Percentiles rank a stretch among this genome's conserved stretches.
These are phyloP conservation scores for Sporormia fimetaria DNA, from an alignment of 495 filamentous ascomycete genomes.

Conservation along the genomic window DNA sequence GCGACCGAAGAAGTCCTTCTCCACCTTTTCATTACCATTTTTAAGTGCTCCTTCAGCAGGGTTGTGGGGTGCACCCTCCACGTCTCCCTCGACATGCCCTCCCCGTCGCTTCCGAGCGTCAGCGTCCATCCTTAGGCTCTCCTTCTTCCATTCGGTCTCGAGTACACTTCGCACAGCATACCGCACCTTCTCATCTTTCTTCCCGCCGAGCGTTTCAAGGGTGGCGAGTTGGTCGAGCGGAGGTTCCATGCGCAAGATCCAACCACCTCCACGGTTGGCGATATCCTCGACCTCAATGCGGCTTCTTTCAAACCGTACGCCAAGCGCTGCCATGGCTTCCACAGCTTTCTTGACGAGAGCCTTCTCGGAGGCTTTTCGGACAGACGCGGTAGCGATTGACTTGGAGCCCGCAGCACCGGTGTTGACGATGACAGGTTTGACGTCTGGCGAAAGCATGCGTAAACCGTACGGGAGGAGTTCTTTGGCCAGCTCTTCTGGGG, in stretches of 20 bases:
- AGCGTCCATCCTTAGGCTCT: conserved; percentile 27
- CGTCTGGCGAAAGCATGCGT: conserved; percentile 71
- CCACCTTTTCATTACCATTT: conserved; percentile 38
- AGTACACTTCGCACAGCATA: conserved; percentile 88
- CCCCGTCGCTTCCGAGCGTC: conserved; percentile 37
- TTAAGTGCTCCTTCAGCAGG: conserved; percentile 23
- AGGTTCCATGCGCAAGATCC: conserved; percentile 94
- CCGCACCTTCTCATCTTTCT: conserved; percentile 52
- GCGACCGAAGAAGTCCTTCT: conserved; percentile 86
- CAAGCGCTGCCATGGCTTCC: conserved; percentile 62
- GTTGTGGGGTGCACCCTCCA: conserved; percentile 35
- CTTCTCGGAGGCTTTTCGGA: conserved; percentile 75
- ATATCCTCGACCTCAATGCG: conserved; percentile 54
- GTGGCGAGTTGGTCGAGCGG: conserved; percentile 56
- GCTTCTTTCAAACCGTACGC: conserved; percentile 70
- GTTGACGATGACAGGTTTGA: conserved; percentile 78
- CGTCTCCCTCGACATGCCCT: conserved; percentile 11
- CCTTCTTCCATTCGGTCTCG: conserved; percentile 73
- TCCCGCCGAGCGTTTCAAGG: conserved; percentile 31
- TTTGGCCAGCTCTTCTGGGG: conserved; percentile 56
- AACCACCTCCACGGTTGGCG: conserved; percentile 40
- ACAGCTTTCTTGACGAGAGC: conserved; percentile 67
- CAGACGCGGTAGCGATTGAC: conserved; percentile 60
- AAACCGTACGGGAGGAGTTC: conserved; percentile 77
- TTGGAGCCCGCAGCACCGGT: conserved; percentile 40